Evolutionary conservation across 2,329 filamentous ascomycete genomes (phyloP), one percentile per base, ranked within the genome.

Genomic region (Parastagonospora nodorum): DNA sequence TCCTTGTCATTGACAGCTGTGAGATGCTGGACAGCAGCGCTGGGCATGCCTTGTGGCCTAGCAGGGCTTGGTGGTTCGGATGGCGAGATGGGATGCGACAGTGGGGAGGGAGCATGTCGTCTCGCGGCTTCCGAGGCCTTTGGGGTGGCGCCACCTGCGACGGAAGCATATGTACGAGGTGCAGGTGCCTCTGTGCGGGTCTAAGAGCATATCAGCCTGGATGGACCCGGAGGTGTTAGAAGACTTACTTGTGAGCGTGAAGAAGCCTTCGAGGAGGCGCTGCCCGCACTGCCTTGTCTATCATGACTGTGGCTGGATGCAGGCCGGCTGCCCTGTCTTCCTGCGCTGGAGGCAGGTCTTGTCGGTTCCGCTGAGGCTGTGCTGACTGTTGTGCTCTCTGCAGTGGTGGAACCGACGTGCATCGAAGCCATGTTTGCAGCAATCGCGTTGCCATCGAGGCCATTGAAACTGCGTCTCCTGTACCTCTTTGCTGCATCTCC

Each of bases 1-100:
- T 90, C 90, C 69, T 89, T 93, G 60, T 93, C 89, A 53, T 88
- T 93, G 48, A 97, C 81, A n/a, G 92, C 91, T 39, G 89, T 86
- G 33, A 97, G 82, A 50, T 95, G 91, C 72, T 91, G 88, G 11
- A 89, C 88, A 15, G 93, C 93, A 40, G 89, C 86, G 61, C 89
- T 92, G 61, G 58, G 68, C 63, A 50, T 15, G 8, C 30, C 52
- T 11, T 54, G 11, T 7, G 56, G 40, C 19, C 61, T 65, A 12
- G 62, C 56, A 5, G 57, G 53, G 42, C 49, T 60, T 19, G 58
- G 32, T 19, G 73, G 66, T 27, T 74, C 71, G 4, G 67, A 62
- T 24, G 73, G 68, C 10, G 66, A 73, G n/a, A 75, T 60, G 30
- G 77, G 74, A 42, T 76, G 74, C 5, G 78, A 80, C 5, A 80